Evolutionary conservation across 805 yeast genomes (phyloP).

Genomic region (Cyberlindnera euphorbiiphila): DNA sequence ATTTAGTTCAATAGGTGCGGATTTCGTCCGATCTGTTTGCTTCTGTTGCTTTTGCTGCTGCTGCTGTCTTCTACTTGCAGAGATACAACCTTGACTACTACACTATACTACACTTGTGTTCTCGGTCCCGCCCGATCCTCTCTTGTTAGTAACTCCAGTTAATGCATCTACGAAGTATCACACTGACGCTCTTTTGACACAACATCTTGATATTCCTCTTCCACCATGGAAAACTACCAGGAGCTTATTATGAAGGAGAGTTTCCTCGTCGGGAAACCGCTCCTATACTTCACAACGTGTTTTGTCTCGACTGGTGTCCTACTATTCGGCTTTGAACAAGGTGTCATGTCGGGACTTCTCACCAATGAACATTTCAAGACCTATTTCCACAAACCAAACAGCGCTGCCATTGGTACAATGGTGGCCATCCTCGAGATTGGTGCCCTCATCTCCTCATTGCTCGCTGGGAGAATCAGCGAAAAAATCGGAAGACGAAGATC

Average conservation of each 20-base stretch:
- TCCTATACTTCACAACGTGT: slow-evolving; percentile 28
- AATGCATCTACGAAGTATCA: too few relatives aligned
- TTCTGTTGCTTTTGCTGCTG: too few relatives aligned
- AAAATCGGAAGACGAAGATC: slow-evolving; percentile 74
- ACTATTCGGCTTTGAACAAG: slow-evolving; percentile 80
- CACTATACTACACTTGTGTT: too few relatives aligned
- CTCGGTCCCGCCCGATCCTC: too few relatives aligned
- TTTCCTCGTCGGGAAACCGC: slow-evolving; percentile 27
- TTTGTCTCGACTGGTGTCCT: slow-evolving; percentile 36
- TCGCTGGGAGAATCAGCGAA: slow-evolving; percentile 76
- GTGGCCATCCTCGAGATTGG: slow-evolving; percentile 88
- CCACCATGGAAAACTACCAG: slow-evolving; percentile 16
- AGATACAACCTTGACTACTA: too few relatives aligned
- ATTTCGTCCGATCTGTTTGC: too few relatives aligned
- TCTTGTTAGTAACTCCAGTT: too few relatives aligned
- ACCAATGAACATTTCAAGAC: slow-evolving; percentile 58
- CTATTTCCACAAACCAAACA: slow-evolving; percentile 69
- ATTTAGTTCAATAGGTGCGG: too few relatives aligned
- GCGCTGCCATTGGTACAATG: slow-evolving; percentile 77
- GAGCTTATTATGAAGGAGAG: slow-evolving; percentile 24
- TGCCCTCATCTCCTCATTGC: slow-evolving; percentile 74
- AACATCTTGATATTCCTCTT: too few relatives aligned
- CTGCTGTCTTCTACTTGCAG: too few relatives aligned
- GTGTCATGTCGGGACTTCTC: slow-evolving; percentile 84
- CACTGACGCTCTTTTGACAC: too few relatives aligned